These are phyloP conservation scores for Arabidopsis hybrid DNA, from an alignment of 441 rosid species.

Conservation along the genomic window DNA sequence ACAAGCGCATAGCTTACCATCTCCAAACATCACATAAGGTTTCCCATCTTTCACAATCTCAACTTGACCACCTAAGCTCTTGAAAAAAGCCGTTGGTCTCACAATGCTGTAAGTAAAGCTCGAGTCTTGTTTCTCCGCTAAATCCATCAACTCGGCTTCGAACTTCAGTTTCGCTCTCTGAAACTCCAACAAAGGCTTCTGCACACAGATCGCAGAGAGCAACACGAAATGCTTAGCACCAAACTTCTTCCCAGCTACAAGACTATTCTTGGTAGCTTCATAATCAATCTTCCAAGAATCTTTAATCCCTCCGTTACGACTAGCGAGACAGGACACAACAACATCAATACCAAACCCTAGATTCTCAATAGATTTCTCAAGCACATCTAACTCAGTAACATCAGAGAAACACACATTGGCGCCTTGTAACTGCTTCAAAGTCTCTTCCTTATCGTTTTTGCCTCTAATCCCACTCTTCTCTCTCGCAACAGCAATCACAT, in stretches of 20 bases:
- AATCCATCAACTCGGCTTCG: conserved; percentile 67
- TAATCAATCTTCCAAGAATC: conserved; percentile 97
- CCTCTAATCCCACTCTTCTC: conserved; percentile 84
- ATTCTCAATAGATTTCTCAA: conserved; percentile 58
- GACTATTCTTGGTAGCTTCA: conserved; percentile 87
- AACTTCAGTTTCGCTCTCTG: conserved; percentile 84
- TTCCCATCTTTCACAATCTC: conserved; percentile 92
- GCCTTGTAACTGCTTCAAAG: conserved; percentile 61
- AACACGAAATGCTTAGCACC: conserved; percentile 86
- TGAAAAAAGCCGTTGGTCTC: conserved; percentile 92
- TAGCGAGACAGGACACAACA: conserved; percentile 91
- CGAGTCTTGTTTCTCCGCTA: conserved; percentile 47
- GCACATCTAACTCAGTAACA: conserved; percentile 63
- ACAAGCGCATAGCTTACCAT: conserved; percentile 91
- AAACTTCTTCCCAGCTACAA: conserved; percentile 70
- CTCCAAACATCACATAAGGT: conserved; percentile 97
- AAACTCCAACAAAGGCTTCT: conserved; percentile 80
- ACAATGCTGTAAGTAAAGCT: conserved; percentile 79
- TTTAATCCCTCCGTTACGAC: conserved; percentile 81
- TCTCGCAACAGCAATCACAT: conserved; percentile 79
- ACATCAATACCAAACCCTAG: conserved; percentile 70
- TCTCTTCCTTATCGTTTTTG: conserved; percentile 63
- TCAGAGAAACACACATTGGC: conserved; percentile 86
- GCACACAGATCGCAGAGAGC: conserved; percentile 91
- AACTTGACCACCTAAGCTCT: conserved; percentile 93